Conservation (phyloP, 768 basidiomycete species). For the Pleurotus giganteus region DNA sequence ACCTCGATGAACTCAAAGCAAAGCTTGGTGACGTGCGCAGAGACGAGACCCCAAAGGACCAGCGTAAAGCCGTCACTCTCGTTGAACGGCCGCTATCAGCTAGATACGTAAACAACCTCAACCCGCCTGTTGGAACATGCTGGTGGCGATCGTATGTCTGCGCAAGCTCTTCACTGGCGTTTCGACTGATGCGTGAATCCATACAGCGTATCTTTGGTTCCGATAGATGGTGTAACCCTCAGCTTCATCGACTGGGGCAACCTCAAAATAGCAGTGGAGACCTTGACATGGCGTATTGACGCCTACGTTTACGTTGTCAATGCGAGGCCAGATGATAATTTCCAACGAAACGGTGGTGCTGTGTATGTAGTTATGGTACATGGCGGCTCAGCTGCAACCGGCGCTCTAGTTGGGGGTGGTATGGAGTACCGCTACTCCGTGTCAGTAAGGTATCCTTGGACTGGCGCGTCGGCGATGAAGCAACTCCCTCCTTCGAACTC, state of each 20-base stretch:
- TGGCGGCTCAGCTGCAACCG: background rate
- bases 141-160: background rate
- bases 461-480: background rate
- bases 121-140: background rate
- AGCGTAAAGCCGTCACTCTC: no score
- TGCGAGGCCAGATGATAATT: background rate
- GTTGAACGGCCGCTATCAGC: no score
- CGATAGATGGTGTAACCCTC: background rate
- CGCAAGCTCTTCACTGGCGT: background rate
- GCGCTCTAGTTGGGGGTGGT: background rate
- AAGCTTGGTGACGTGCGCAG: no score
- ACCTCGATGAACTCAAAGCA: no score
- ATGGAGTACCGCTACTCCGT: background rate
- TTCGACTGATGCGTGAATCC: background rate
- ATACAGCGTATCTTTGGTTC: background rate
- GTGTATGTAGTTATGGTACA: background rate
- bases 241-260: background rate
- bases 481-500: background rate
- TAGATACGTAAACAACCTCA: background rate
- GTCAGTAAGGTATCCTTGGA: background rate
- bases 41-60: no score
- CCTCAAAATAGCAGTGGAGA: background rate
- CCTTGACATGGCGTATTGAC: background rate
- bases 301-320: background rate
- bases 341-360: background rate